Evolutionary conservation across 2,329 filamentous ascomycete species (phyloP).

Genomic region (Zasmidium cellare): DNA sequence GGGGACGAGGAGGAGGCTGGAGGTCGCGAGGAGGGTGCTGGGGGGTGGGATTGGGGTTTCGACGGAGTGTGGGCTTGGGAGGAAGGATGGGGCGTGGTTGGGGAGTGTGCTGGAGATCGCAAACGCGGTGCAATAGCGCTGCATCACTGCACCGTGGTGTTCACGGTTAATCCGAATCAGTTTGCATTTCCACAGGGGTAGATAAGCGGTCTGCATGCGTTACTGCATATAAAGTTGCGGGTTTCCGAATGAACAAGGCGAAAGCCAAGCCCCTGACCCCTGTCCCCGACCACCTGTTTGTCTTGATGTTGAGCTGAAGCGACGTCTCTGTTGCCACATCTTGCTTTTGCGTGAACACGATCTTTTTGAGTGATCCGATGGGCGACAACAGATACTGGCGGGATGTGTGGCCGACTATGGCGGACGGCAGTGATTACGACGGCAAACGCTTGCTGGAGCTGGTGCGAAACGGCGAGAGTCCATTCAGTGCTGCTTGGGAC

Average conservation of each 20-base stretch:
- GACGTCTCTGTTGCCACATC: no score
- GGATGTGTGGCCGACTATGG: background rate
- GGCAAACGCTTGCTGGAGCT: background rate
- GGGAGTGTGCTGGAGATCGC: slow-evolving; percentile 26
- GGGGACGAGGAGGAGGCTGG: slow-evolving; percentile 41
- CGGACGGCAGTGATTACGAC: background rate
- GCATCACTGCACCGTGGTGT: no score
- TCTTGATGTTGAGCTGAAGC: no score
- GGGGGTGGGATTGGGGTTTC: slow-evolving; percentile 39
- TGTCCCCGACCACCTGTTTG: no score
- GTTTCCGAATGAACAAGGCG: no score
- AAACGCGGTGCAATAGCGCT: slow-evolving; percentile 10
- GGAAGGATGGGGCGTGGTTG: slow-evolving; percentile 35
- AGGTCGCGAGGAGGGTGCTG: slow-evolving; percentile 35
- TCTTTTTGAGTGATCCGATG: no score
- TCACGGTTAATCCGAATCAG: no score
- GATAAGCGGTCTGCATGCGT: no score
- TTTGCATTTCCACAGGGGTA: no score
- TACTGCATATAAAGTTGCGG: no score
- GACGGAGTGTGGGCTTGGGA: slow-evolving; percentile 45
- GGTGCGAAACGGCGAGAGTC: background rate
- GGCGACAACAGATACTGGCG: background rate
- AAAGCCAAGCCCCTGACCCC: no score
- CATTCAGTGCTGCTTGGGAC: background rate
- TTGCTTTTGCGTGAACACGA: no score